Evolutionary conservation across 1,284 basidiomycete species (phyloP).

Genomic region (Apiotrichum laibachii): DNA sequence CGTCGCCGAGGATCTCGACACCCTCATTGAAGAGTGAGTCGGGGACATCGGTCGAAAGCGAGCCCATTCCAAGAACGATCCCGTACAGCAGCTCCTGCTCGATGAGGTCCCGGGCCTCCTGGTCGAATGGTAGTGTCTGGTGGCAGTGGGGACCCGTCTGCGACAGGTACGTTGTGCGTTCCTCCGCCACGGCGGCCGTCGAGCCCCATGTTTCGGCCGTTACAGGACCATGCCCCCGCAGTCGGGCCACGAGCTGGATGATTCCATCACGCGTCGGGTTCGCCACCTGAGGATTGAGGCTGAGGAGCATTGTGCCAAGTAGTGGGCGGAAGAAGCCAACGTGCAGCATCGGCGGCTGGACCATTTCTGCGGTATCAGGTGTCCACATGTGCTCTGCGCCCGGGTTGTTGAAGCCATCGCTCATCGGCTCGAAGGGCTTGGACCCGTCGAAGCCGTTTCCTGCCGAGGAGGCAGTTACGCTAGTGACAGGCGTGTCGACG

Average conservation of each 20-base stretch:
- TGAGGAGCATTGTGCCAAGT: slow-evolving; percentile 81
- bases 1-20: slow-evolving; percentile 20
- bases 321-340: slow-evolving; percentile 88
- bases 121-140: slow-evolving; percentile 56
- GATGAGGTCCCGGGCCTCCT: slow-evolving; percentile 62
- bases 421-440: background rate
- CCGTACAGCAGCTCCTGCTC: slow-evolving; percentile 76
- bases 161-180: slow-evolving; percentile 36
- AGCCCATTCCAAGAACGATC: slow-evolving; percentile 82
- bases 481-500: slow-evolving; percentile 14
- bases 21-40: slow-evolving; percentile 36
- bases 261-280: slow-evolving; percentile 72
- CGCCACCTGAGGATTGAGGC: slow-evolving; percentile 69
- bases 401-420: too few relatives aligned
- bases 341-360: slow-evolving; percentile 59
- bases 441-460: background rate
- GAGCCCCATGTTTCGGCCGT: slow-evolving; percentile 41
- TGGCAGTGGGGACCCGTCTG: slow-evolving; percentile 50
- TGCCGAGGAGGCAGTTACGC: background rate
- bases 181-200: slow-evolving; percentile 22
- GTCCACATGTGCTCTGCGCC: too few relatives aligned
- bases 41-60: slow-evolving; percentile 60
- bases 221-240: slow-evolving; percentile 35
- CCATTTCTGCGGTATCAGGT: slow-evolving; percentile 6
- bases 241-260: slow-evolving; percentile 67